A percentile compares a stretch with the other conserved stretches of the same genome.
phyloP scores from a whole-genome alignment of 1,139 yeast genomes.

The Protomyces pachydermus region DNA sequence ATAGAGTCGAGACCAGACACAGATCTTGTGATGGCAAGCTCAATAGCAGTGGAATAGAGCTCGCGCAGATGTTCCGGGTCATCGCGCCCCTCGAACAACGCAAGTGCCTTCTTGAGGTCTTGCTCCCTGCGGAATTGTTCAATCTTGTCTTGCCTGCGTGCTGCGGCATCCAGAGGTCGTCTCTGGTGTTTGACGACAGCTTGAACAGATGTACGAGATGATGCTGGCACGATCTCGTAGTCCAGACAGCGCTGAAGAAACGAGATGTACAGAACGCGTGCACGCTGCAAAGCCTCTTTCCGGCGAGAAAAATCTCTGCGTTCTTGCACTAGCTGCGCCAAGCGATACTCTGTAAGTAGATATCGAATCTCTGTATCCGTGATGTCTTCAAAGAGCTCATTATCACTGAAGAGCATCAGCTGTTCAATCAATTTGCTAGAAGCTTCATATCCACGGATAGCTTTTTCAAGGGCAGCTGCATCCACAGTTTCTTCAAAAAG shows the following conservation, averaged over 20 bases:
- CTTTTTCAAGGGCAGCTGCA: neutral
- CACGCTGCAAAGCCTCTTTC: constrained; percentile 31
- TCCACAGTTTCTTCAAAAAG: neutral
- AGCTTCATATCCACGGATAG: constrained; percentile 21
- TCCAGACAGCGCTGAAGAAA: constrained; percentile 35
- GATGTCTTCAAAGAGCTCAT: constrained; percentile 56
- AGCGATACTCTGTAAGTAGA: constrained; percentile 48
- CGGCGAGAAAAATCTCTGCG: constrained; percentile 30
- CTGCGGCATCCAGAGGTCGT: neutral
- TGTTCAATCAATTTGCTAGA: constrained; percentile 35
- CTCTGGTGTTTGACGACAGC: neutral
- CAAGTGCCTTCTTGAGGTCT: constrained; percentile 47
- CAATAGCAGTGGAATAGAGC: constrained; percentile 53
- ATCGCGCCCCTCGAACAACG: constrained; percentile 40
- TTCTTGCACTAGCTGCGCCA: constrained; percentile 42
- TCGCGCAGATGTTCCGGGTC: constrained; percentile 55
- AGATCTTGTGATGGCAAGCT: constrained; percentile 50
- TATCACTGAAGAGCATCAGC: constrained; percentile 52
- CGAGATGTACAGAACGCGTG: constrained; percentile 33
- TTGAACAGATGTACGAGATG: neutral
- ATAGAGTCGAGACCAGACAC: constrained; percentile 53
- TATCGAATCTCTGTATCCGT: constrained; percentile 53
- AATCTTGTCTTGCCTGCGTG: constrained; percentile 47
- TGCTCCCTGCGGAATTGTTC: constrained; percentile 60
- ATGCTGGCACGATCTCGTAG: constrained; percentile 29